A percentile compares a stretch with the other conserved stretches of the same genome.
Evolutionary conservation across 345 rosid species (phyloP).

Genomic region (Turritis glabra): DNA sequence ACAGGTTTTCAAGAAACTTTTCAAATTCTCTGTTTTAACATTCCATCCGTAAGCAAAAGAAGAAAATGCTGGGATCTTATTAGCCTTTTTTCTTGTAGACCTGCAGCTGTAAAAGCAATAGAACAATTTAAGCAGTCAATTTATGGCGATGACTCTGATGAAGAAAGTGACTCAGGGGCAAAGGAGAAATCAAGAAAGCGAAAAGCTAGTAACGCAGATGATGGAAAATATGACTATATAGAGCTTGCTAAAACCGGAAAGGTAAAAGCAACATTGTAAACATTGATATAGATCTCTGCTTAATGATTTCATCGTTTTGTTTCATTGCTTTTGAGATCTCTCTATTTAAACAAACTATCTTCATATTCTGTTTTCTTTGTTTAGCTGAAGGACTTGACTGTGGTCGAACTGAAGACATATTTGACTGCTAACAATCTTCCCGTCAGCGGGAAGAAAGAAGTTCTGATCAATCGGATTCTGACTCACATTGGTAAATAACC

Average conservation of each 20-base stretch:
- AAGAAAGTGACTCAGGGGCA: conserved; percentile 45
- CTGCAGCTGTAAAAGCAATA: conserved; percentile 60
- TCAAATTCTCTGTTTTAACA: conserved; percentile 1
- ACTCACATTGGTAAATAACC: conserved; percentile 64
- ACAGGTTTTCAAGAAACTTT: conserved; percentile 46
- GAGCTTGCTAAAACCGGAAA: conserved; percentile 81
- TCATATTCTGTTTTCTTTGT: conserved; percentile 19
- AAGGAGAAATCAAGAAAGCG: conserved; percentile 66
- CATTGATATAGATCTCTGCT: conserved; percentile 8
- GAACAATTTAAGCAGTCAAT: conserved; percentile 77
- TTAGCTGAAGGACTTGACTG: conserved; percentile 88
- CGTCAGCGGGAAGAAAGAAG: conserved; percentile 76
- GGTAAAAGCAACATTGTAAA: conserved; percentile 45
- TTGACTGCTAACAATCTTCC: conserved; percentile 65
- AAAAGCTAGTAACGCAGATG: conserved; percentile 57
- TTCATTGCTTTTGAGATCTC: neutral
- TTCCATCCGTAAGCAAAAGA: neutral
- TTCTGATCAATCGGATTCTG: conserved; percentile 65
- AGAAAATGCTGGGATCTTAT: neutral
- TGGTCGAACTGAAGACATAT: conserved; percentile 66
- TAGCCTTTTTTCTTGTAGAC: conserved; percentile 44
- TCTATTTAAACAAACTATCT: neutral
- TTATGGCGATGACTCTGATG: conserved; percentile 67
- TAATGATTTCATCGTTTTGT: conserved; percentile 5
- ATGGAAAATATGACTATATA: conserved; percentile 61